A percentile compares a stretch with the other conserved stretches of the same genome.
Evolutionary conservation across 1,284 basidiomycete genomes (phyloP).

Genomic region (Boletus smithii): DNA sequence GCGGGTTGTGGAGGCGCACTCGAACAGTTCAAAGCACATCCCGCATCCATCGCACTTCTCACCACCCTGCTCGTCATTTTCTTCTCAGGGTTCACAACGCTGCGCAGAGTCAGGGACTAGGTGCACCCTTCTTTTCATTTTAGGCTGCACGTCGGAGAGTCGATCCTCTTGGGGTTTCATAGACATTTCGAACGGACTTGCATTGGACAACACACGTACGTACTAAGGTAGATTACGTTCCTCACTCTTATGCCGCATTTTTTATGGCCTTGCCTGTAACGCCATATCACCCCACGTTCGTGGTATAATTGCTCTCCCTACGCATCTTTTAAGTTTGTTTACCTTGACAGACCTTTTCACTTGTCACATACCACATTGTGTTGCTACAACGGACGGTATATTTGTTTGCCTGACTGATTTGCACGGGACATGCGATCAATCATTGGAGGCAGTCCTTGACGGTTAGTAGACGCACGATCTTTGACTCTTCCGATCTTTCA

Average conservation of each 20-base stretch:
- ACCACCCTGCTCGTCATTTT: slow-evolving; percentile 70
- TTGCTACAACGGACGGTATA: slow-evolving; percentile 9
- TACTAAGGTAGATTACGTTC: slow-evolving; percentile 28
- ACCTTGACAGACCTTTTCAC: slow-evolving; percentile 13
- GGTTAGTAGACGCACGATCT: slow-evolving; percentile 7
- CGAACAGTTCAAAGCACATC: slow-evolving; percentile 51
- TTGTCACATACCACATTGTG: slow-evolving; percentile 6
- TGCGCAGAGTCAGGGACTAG: slow-evolving; percentile 31
- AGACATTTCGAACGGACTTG: slow-evolving; percentile 29
- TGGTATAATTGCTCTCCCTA: slow-evolving; percentile 27
- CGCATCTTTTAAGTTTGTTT: slow-evolving; percentile 5
- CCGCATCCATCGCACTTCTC: slow-evolving; percentile 62
- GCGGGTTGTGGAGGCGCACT: slow-evolving; percentile 58
- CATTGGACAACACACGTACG: slow-evolving; percentile 31
- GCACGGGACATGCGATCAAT: slow-evolving; percentile 6
- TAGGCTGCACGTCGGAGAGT: slow-evolving; percentile 1
- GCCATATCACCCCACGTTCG: slow-evolving; percentile 14
- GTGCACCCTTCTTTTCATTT: slow-evolving; percentile 1
- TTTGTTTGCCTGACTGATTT: slow-evolving; percentile 8
- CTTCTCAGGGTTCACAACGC: slow-evolving; percentile 58
- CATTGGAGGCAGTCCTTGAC: slow-evolving; percentile 1
- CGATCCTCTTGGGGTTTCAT: slow-evolving; percentile 14
- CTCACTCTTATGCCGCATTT: slow-evolving; percentile 23
- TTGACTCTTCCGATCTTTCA: slow-evolving; percentile 8
- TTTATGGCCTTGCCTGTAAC: slow-evolving; percentile 13